Percentiles rank a stretch among this genome's conserved stretches.
Evolutionary conservation across 1,284 basidiomycete genomes (phyloP).

Genomic region (Malassezia sp.): DNA sequence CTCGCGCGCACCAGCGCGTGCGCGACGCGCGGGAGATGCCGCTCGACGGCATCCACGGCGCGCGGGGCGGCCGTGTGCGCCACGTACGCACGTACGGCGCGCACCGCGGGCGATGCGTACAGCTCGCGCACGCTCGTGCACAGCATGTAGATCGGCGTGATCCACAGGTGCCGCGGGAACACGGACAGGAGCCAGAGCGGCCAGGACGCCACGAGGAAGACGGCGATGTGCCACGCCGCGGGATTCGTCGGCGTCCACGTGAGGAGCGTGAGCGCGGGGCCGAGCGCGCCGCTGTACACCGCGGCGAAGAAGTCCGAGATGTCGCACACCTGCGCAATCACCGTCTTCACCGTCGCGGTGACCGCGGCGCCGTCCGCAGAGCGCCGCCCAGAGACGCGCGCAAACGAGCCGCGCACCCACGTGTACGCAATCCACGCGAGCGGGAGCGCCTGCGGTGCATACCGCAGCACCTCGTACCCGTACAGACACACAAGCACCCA

Average conservation of each 20-base stretch:
- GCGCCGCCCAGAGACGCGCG: slow-evolving; percentile 16
- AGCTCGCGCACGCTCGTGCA: not conserved
- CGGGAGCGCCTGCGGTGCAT: slow-evolving; percentile 33
- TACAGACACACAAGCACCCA: slow-evolving; percentile 35
- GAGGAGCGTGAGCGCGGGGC: slow-evolving; percentile 25
- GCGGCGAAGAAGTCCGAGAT: slow-evolving; percentile 37
- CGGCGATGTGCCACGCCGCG: slow-evolving; percentile 23
- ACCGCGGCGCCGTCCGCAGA: slow-evolving; percentile 21
- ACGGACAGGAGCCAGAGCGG: slow-evolving; percentile 38
- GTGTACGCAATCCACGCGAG: slow-evolving; percentile 28
- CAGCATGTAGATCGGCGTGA: slow-evolving; percentile 3
- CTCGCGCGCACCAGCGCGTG: not conserved
- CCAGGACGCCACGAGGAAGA: slow-evolving; percentile 39
- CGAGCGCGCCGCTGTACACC: slow-evolving; percentile 20
- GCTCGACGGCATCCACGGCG: slow-evolving; percentile 3
- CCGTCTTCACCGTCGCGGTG: slow-evolving; percentile 23
- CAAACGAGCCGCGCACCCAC: slow-evolving; percentile 21
- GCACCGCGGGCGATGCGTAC: not conserved
- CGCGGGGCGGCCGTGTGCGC: slow-evolving; percentile 13
- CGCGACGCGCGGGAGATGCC: slow-evolving; percentile 8
- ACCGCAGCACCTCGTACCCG: slow-evolving; percentile 39
- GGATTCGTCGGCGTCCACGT: slow-evolving; percentile 26
- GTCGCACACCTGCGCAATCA: slow-evolving; percentile 32
- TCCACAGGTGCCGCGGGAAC: slow-evolving; percentile 22
- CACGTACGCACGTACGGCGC: slow-evolving; percentile 1